Conservation (phyloP, 23 red algal genomes). For the Gracilaria gracilis region DNA sequence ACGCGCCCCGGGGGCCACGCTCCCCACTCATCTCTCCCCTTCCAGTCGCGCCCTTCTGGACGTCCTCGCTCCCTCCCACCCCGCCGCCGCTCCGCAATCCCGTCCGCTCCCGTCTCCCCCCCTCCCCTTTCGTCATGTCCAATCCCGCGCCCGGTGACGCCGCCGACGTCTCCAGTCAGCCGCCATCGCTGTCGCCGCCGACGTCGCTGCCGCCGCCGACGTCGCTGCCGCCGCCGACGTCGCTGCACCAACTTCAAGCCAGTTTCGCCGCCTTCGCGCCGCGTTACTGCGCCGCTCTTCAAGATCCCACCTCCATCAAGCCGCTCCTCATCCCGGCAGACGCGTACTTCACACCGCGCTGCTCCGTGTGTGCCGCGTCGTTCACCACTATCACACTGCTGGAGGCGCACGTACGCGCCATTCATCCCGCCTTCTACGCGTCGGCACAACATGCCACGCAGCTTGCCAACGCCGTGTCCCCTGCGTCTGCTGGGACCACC, state of each 20-base stretch:
- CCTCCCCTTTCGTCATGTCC: background rate
- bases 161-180: background rate
- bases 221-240: background rate
- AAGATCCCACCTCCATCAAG: slow-evolving; percentile 34
- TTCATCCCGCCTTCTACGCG: background rate
- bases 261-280: slow-evolving; percentile 16
- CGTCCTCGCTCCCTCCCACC: background rate
- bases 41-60: background rate
- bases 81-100: background rate
- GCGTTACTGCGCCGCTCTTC: slow-evolving; percentile 32
- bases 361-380: slow-evolving; percentile 30
- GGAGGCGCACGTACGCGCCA: background rate
- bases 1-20: too few species aligned
- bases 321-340: slow-evolving; percentile 41
- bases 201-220: background rate
- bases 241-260: slow-evolving; percentile 17
- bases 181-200: background rate
- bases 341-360: slow-evolving; percentile 33
- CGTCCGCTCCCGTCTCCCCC: background rate
- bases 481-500: background rate
- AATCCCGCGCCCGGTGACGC: background rate
- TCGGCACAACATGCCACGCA: background rate
- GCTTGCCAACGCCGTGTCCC: background rate
- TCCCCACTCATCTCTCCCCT: too few species aligned
- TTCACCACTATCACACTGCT: background rate